Percentiles rank a stretch among this genome's conserved stretches.
Conservation (phyloP, 1,284 basidiomycete species). For the Cryptococcus sp. region DNA sequence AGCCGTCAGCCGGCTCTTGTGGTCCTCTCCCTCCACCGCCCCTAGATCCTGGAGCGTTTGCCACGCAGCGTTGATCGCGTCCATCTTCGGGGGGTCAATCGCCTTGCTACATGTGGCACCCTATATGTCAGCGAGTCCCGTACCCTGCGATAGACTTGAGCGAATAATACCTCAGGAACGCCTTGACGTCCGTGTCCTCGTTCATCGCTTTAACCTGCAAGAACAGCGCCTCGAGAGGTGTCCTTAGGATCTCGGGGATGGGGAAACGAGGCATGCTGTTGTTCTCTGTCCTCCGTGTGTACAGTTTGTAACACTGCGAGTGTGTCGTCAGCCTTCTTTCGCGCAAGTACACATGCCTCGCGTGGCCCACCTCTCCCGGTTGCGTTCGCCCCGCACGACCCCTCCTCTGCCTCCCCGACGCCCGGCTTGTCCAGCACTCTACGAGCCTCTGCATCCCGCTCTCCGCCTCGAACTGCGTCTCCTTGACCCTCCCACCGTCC, state of each 20-base stretch:
- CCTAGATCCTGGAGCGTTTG: slow-evolving; percentile 71
- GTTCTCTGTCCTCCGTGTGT: slow-evolving; percentile 67
- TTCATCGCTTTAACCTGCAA: slow-evolving; percentile 79
- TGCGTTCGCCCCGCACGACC: slow-evolving; percentile 87
- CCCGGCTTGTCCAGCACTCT: slow-evolving; percentile 67
- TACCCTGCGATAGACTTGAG: not conserved
- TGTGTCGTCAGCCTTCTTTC: not conserved
- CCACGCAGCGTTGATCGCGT: slow-evolving; percentile 76
- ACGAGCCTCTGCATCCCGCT: slow-evolving; percentile 70
- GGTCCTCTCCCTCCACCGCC: slow-evolving; percentile 65
- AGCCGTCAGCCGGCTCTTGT: slow-evolving; percentile 62
- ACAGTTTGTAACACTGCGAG: slow-evolving; percentile 69
- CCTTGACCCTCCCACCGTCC: slow-evolving; percentile 84
- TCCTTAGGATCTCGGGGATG: slow-evolving; percentile 83
- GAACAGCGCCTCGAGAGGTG: slow-evolving; percentile 78
- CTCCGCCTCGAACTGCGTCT: slow-evolving; percentile 76
- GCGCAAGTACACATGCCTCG: not conserved
- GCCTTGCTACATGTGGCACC: slow-evolving; percentile 55
- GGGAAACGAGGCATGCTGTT: slow-evolving; percentile 69
- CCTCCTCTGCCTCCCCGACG: slow-evolving; percentile 76
- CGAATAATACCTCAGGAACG: slow-evolving; percentile 44
- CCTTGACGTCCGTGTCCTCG: slow-evolving; percentile 74
- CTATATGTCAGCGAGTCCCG: not conserved
- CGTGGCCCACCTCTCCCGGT: slow-evolving; percentile 57
- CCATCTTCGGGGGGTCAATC: slow-evolving; percentile 75